A percentile compares a stretch with the other conserved stretches of the same genome.
Evolutionary conservation across 768 basidiomycete genomes (phyloP).

Genomic region (Imleria badia): DNA sequence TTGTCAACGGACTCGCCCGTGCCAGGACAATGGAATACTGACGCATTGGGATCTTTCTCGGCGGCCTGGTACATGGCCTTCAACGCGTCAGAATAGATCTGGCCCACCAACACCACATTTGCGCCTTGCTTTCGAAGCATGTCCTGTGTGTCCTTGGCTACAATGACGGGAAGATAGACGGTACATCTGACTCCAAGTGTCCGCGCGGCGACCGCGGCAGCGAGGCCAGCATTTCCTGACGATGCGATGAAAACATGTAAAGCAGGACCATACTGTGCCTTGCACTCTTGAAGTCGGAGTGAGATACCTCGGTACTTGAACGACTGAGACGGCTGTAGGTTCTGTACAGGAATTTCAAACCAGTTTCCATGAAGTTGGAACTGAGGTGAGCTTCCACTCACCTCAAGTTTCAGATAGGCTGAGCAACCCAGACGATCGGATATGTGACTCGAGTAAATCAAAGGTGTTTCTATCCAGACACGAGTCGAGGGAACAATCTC

Average conservation of each 20-base stretch:
- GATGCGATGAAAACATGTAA: conserved; percentile 72
- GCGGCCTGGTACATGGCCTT: conserved; percentile 48
- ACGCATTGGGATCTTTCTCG: conserved; percentile 47
- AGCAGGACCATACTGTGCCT: conserved; percentile 47
- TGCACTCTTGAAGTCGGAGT: conserved; percentile 53
- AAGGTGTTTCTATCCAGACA: conserved; percentile 64
- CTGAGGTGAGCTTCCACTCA: conserved; percentile 27
- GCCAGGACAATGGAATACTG: not conserved
- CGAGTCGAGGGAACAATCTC: conserved; percentile 1
- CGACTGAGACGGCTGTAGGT: conserved; percentile 68
- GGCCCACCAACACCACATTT: conserved; percentile 56
- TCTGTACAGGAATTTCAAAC: conserved; percentile 42
- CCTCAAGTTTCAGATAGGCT: conserved; percentile 75
- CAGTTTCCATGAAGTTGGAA: not conserved
- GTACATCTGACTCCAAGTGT: conserved; percentile 57
- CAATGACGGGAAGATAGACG: conserved; percentile 63
- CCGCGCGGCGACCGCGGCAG: conserved; percentile 62
- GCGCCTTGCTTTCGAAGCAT: conserved; percentile 55
- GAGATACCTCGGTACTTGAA: conserved; percentile 79
- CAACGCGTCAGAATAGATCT: conserved; percentile 58
- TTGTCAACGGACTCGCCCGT: not conserved
- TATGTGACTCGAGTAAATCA: conserved; percentile 58
- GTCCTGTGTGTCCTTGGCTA: conserved; percentile 45
- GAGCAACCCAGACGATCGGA: conserved; percentile 51
- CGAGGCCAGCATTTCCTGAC: conserved; percentile 79